Base-by-base conservation (phyloP, 2,329 filamentous ascomycete species). In the Bipolaris sorokiniana region DNA sequence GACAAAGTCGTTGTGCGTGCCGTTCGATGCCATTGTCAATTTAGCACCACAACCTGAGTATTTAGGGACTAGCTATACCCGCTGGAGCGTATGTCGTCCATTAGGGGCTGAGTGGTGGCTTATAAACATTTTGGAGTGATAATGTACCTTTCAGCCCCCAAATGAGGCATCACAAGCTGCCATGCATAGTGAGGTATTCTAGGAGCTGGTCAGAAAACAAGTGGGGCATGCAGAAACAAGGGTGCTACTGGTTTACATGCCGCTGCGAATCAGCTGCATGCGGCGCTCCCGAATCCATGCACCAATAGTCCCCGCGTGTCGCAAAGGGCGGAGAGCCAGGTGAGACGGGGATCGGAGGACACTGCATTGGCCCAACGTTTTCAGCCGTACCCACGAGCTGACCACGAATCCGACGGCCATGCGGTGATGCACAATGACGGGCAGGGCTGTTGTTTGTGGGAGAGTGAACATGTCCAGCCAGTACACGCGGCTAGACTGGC, bases 11-110 rank as follows among this genome's bases (percentile, higher is more conserved):
- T 71, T 56, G 53, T 72, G 71, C 56, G 74, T 74, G 31, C 67
- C 65, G 54, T 71, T 71, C 23, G 74, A 75, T 54, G 70, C 72
- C 74, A 76, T 76, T 49, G 55, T 73, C 61, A 74, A 48, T 65
- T 49, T 47, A 55, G 42, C 57, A 56, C 58, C 53, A 54, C 41
- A 46, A 57, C 50, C 54, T 56, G 41, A 54, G 45, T 13, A 56
- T 54, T 63, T 59, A 64, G 64, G 64, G 66, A 56, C 54, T 51
- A 59, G 51, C 52, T 48, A 48, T 49, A 59, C 41, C 56, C 54
- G 34, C 33, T 59, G 56, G 56, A 47, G 59, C 36, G 62, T 61
- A 62, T 56, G 63, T 64, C 44, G 37, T 65, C 64, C 70, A 75
- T 74, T 63, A 64, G 61, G 69, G 70, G 64, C 62, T 56, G 38